Evolutionary conservation across 768 basidiomycete species (phyloP).

Genomic region (Auriscalpium orientale): DNA sequence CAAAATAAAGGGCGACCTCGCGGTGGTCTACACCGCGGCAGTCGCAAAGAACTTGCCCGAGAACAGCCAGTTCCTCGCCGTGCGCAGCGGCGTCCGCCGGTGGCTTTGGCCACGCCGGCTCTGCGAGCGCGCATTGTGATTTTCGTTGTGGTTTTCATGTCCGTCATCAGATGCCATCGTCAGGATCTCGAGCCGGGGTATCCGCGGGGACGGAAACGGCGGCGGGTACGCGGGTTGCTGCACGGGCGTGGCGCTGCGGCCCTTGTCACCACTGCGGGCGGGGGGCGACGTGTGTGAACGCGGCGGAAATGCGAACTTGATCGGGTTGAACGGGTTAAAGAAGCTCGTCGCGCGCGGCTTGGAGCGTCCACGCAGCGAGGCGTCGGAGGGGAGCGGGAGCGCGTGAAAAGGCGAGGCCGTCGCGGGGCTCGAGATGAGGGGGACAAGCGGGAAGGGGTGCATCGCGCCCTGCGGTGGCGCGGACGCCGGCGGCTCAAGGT

Average conservation of each 20-base stretch:
- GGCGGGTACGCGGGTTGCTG: slow-evolving; percentile 8
- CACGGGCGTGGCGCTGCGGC: slow-evolving; percentile 14
- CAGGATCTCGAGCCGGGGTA: neutral
- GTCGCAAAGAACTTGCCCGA: slow-evolving; percentile 25
- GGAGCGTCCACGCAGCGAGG: slow-evolving; percentile 22
- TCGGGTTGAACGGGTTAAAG: slow-evolving; percentile 27
- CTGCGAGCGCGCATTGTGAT: slow-evolving; percentile 3
- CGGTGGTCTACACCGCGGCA: slow-evolving; percentile 12
- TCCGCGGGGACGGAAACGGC: slow-evolving; percentile 4
- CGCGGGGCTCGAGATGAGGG: slow-evolving; percentile 18
- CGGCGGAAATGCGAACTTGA: slow-evolving; percentile 25
- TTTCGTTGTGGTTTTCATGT: neutral
- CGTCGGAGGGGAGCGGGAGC: slow-evolving; percentile 7
- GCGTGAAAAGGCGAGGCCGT: slow-evolving; percentile 21
- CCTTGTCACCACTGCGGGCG: slow-evolving; percentile 1
- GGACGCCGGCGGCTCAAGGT: slow-evolving; percentile 1
- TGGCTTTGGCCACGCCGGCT: slow-evolving; percentile 17
- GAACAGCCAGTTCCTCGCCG: slow-evolving; percentile 30
- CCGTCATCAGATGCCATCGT: neutral
- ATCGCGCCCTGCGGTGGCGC: slow-evolving; percentile 1
- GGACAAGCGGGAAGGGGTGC: slow-evolving; percentile 11
- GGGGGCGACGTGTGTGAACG: slow-evolving; percentile 19
- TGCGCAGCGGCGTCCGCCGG: slow-evolving; percentile 24
- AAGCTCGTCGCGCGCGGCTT: slow-evolving; percentile 22
- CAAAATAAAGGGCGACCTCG: neutral